Evolutionary conservation across 805 yeast species (phyloP).

Genomic region (Wickerhamiella azyma): DNA sequence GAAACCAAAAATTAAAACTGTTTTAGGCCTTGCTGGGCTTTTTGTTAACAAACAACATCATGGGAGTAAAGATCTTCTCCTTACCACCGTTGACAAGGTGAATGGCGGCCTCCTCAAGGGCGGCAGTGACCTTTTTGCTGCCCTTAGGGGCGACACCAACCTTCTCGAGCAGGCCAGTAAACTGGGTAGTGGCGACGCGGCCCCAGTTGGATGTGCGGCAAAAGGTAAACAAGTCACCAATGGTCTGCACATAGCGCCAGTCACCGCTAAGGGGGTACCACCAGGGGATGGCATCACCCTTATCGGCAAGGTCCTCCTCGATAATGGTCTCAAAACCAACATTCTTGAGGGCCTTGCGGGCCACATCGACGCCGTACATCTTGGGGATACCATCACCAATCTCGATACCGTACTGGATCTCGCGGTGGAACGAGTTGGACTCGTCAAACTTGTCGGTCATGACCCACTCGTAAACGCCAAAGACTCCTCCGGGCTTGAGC

Average conservation of each 20-base stretch:
- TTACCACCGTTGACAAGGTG: conserved; percentile 89
- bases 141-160: conserved; percentile 88
- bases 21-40: conserved; percentile 41
- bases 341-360: conserved; percentile 66
- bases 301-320: conserved; percentile 71
- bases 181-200: conserved; percentile 67
- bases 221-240: conserved; percentile 67
- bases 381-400: conserved; percentile 98
- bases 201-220: conserved; percentile 82
- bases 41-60: conserved; percentile 84
- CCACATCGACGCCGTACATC: conserved; percentile 78
- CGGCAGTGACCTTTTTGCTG: conserved; percentile 74
- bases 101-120: conserved; percentile 93
- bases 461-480: conserved; percentile 99
- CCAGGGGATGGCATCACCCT: conserved; percentile 84
- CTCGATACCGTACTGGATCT: conserved; percentile 93
- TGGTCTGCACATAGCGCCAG: conserved; percentile 69
- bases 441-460: conserved; percentile 92
- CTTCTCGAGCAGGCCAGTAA: conserved; percentile 71
- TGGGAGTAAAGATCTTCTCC: conserved; percentile 85
- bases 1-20: background rate
- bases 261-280: conserved; percentile 94
- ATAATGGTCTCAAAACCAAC: conserved; percentile 78
- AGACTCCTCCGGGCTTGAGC: conserved; percentile 92
- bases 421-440: conserved; percentile 74